Evolutionary conservation across 768 basidiomycete species (phyloP).

Genomic region (Tricholoma furcatifolium): DNA sequence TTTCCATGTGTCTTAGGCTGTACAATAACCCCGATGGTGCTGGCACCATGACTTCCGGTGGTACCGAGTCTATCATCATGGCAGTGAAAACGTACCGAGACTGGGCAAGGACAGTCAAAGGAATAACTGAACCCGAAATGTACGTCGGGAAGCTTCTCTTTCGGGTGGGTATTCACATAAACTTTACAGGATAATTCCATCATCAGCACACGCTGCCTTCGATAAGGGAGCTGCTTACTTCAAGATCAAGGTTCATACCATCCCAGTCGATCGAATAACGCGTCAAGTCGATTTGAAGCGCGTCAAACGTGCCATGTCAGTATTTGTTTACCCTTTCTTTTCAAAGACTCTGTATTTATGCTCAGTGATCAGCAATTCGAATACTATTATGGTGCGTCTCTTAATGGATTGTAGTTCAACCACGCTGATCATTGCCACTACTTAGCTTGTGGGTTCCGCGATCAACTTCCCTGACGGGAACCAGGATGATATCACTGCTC

Average conservation of each 20-base stretch:
- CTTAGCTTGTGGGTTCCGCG: slow-evolving; percentile 87
- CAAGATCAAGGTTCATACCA: slow-evolving; percentile 82
- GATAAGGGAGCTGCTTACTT: slow-evolving; percentile 91
- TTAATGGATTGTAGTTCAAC: background rate
- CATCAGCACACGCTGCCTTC: slow-evolving; percentile 91
- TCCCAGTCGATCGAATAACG: slow-evolving; percentile 78
- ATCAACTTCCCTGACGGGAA: slow-evolving; percentile 85
- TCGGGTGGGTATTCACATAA: background rate
- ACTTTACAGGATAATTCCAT: slow-evolving; percentile 67
- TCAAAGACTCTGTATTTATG: background rate
- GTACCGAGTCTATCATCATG: slow-evolving; percentile 97
- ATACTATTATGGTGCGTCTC: slow-evolving; percentile 76
- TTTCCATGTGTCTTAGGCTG: slow-evolving; percentile 81
- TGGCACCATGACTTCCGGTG: slow-evolving; percentile 92
- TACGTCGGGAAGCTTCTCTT: slow-evolving; percentile 32
- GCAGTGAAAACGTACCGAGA: slow-evolving; percentile 92
- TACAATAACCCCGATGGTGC: slow-evolving; percentile 85
- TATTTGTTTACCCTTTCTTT: slow-evolving; percentile 11
- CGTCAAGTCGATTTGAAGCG: slow-evolving; percentile 75
- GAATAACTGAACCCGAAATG: slow-evolving; percentile 93
- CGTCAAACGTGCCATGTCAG: slow-evolving; percentile 87
- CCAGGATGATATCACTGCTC: slow-evolving; percentile 81
- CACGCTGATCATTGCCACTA: slow-evolving; percentile 5
- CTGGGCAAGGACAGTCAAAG: slow-evolving; percentile 84
- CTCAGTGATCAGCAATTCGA: slow-evolving; percentile 58